phyloP scores from a whole-genome alignment of 2,329 filamentous ascomycete genomes.

The Penicillium freii region DNA sequence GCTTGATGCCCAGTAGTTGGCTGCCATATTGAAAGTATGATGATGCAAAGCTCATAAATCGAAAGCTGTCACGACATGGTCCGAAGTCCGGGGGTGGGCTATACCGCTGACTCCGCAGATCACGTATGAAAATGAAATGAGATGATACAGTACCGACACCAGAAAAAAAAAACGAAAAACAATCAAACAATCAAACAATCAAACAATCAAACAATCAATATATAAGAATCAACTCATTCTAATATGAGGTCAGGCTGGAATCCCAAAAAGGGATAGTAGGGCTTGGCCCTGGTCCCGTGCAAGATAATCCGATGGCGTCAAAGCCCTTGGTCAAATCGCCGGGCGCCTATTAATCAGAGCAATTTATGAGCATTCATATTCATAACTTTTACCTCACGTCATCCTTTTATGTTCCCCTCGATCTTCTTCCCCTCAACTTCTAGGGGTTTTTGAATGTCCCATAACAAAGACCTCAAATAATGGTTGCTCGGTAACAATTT shows the following conservation, averaged over 20 bases:
- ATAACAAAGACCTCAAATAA: constrained; percentile 38
- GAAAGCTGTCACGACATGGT: constrained; percentile 9
- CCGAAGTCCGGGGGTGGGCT: constrained; percentile 5
- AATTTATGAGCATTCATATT: not conserved
- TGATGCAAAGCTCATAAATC: constrained; percentile 2
- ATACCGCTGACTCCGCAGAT: constrained; percentile 8
- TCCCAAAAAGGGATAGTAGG: constrained; percentile 34
- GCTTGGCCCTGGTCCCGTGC: constrained; percentile 33
- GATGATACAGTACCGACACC: not conserved
- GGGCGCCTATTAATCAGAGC: constrained; percentile 35
- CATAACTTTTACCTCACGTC: constrained; percentile 5
- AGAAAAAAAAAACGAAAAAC: not conserved
- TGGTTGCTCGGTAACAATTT: constrained; percentile 48
- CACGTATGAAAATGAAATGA: constrained; percentile 10
- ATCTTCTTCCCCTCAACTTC: constrained; percentile 1
- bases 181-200: not conserved
- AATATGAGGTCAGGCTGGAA: constrained; percentile 5
- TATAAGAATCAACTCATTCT: not conserved
- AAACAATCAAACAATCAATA: not conserved
- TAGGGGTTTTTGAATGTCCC: not conserved
- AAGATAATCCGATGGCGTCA: constrained; percentile 31
- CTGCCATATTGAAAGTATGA: constrained; percentile 63
- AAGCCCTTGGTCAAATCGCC: constrained; percentile 31
- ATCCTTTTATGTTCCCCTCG: constrained; percentile 30
- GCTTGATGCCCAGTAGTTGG: constrained; percentile 95